Evolutionary conservation across 2,329 filamentous ascomycete genomes (phyloP), one percentile per base, ranked within the genome.

Genomic region (Diaporthe humulicola): DNA sequence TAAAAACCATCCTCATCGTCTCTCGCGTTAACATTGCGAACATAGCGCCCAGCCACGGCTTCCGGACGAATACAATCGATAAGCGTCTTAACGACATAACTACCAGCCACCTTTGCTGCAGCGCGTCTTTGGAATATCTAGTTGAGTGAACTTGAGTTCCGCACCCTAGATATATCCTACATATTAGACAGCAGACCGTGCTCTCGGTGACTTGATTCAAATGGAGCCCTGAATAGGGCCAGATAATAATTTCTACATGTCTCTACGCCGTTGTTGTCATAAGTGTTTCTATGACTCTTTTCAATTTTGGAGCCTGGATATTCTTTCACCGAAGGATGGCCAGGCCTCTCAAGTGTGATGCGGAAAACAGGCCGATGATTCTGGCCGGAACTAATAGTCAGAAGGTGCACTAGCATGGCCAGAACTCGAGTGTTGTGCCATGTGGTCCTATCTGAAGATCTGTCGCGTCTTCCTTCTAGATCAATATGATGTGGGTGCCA

Each of bases 161-260:
- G 33, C 28, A 30, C 1, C 19, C 19, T 40, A 3, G 8, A n/a
- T n/a, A n/a, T n/a, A n/a, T n/a, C n/a, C 19, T 33, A 8, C 14
- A 1, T 1, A 15, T 6, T 0, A 25, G 4, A n/a, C 17, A 0
- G 3, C 17, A 76, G 70, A 70, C 48, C 3, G 33, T 76, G 1
- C 76, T 75, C 40, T 74, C 76, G 8, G 76, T 73, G 67, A 73
- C 67, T 2, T 74, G 76, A n/a, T 75, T 76, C 66, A 73, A 75
- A 7, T 77, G 56, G 19, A 38, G 33, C 7, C 28, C 12, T 33
- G 28, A 56, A 19, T 14, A 17, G 7, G 52, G 7, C 52, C 14
- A 19, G 52, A 2, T 8, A 3, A 17, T 10, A 3, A 19, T 30
- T 15, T 30, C 52, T 56, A 14, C 28, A 1, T 33, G 14, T 14